A percentile compares a stretch with the other conserved stretches of the same genome.
phyloP scores from a whole-genome alignment of 2,329 filamentous ascomycete genomes.

The Aspergillus hiratsukae region DNA sequence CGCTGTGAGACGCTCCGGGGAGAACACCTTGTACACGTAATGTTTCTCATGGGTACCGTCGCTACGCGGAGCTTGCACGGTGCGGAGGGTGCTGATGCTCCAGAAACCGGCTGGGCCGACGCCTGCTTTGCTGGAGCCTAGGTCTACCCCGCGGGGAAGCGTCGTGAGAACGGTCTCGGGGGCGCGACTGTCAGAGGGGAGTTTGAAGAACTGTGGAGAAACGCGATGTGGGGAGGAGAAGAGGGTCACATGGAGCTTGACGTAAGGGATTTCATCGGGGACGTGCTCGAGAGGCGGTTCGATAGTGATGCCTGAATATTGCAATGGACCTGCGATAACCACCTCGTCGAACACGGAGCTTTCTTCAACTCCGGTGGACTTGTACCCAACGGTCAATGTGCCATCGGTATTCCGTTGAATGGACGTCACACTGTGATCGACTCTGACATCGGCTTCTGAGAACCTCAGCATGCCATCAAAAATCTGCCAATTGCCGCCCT shows the following conservation, averaged over 20 bases:
- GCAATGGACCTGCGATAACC: slow-evolving; percentile 76
- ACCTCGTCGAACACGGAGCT: slow-evolving; percentile 64
- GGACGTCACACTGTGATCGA: slow-evolving; percentile 64
- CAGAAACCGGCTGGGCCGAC: slow-evolving; percentile 77
- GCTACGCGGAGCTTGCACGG: slow-evolving; percentile 54
- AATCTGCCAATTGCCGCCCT: slow-evolving; percentile 90
- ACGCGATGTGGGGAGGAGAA: slow-evolving; percentile 74
- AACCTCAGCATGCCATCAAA: slow-evolving; percentile 74
- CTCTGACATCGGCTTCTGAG: slow-evolving; percentile 56
- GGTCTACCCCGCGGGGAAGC: slow-evolving; percentile 52
- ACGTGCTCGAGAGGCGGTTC: slow-evolving; percentile 38
- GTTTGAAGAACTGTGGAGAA: slow-evolving; percentile 67
- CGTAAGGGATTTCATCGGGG: slow-evolving; percentile 81
- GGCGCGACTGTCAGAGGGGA: slow-evolving; percentile 47
- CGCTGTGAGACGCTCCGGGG: slow-evolving; percentile 45
- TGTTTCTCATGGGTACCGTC: slow-evolving; percentile 34
- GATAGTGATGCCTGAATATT: slow-evolving; percentile 67
- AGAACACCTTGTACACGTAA: slow-evolving; percentile 66
- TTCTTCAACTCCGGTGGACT: slow-evolving; percentile 14
- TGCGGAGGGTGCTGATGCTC: slow-evolving; percentile 71
- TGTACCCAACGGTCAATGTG: slow-evolving; percentile 43
- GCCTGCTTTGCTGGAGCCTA: slow-evolving; percentile 43
- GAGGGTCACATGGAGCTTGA: slow-evolving; percentile 80
- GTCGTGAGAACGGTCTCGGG: slow-evolving; percentile 82
- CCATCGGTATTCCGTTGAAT: slow-evolving; percentile 46